Evolutionary conservation across 2,329 filamentous ascomycete species (phyloP).

Genomic region (Sclerotinia sclerotiorum): DNA sequence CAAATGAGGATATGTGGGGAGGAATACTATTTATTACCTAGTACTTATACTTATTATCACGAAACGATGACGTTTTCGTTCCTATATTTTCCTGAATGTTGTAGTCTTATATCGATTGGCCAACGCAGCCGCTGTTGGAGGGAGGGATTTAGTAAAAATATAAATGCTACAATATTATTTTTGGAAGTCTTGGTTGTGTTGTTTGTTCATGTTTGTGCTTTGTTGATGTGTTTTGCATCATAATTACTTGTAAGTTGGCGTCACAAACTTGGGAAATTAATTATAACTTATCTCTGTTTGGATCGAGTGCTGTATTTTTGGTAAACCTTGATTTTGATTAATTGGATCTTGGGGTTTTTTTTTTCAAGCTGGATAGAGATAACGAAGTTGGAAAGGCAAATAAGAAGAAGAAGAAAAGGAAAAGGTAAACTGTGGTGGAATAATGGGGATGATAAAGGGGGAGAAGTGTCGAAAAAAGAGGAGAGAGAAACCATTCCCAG

Average conservation of each 20-base stretch:
- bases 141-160: constrained; percentile 4
- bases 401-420: not conserved
- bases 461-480: too few relatives aligned
- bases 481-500: not conserved
- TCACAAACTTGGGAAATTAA: not conserved
- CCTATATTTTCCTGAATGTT: not conserved
- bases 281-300: not conserved
- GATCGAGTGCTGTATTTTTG: too few relatives aligned
- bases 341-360: not conserved
- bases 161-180: not conserved
- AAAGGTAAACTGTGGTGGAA: too few relatives aligned
- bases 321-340: too few relatives aligned
- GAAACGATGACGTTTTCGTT: not conserved
- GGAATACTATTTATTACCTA: constrained; percentile 14
- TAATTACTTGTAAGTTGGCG: not conserved
- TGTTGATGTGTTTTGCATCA: not conserved
- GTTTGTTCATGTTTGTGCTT: not conserved
- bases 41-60: constrained; percentile 1
- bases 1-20: not conserved
- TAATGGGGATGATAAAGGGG: not conserved
- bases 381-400: too few relatives aligned
- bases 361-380: too few relatives aligned
- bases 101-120: not conserved
- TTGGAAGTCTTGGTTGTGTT: not conserved
- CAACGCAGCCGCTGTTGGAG: not conserved